Evolutionary conservation across 169 alveolate genomes (phyloP), one percentile per base, ranked within the genome.

Genomic region (Eimeria necatrix): DNA sequence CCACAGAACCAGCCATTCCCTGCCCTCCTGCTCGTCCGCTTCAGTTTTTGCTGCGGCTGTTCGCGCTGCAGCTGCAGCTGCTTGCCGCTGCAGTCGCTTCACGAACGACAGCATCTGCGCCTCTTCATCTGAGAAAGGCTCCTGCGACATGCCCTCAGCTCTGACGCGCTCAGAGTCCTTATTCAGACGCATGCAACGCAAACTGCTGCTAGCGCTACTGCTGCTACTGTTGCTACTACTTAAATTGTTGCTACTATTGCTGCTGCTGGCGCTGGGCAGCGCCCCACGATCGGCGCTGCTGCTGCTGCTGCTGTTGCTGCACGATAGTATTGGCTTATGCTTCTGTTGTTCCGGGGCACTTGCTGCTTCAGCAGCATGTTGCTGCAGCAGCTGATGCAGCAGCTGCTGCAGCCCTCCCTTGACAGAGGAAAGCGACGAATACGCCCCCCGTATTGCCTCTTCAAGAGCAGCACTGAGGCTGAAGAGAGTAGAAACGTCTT

Each of bases 351-450:
- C 32, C 18, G 88, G 10, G 3, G 61, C 64, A 0, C n/a, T 18
- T 24, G 83, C 83, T 24, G 83, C 83, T 9, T 46, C 76, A 32
- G 83, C 83, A n/a, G 70, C 70, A 49, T 51, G 22, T n/a, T 78
- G 88, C 88, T 78, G 88, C 88, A 78, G 88, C 87, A 49, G 68
- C 70, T 51, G 68, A 22, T 12, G 87, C 87, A 78, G 87, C 70
- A 46, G 88, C 70, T 78, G 88, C 46, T 9, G 4, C 41, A 78
- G 88, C 16, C 89, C 89, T n/a, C 89, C 89, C 49, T 24, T 24
- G 26, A 48, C 89, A 22, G 89, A 24, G 26, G 89, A 64, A 80
- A 80, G 89, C 6, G 61, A 80, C 18, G 89, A 46, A 80, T 80
- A 80, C 7, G 89, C 89, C 8, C 26, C 26, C 14, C 89, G 41